Conservation (phyloP, 2,329 filamentous ascomycete genomes). For the Aspergillus sp. region DNA sequence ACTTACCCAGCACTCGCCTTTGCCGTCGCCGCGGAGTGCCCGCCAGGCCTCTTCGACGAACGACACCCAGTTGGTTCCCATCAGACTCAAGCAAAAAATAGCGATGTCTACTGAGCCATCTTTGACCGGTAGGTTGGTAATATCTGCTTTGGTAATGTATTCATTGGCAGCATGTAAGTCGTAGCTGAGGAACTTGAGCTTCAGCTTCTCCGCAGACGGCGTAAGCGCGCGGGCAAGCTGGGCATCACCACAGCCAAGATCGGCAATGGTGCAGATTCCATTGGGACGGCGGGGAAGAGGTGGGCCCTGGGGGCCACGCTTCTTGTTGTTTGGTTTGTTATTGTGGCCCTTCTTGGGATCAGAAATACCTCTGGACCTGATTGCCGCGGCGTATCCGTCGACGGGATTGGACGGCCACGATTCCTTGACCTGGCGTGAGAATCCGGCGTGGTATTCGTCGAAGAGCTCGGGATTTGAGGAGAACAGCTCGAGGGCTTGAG, state of each 20-base stretch:
- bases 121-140: constrained; percentile 68
- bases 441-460: constrained; percentile 90
- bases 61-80: constrained; percentile 97
- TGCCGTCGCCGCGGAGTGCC: constrained; percentile 75
- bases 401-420: constrained; percentile 96
- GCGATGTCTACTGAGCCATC: constrained; percentile 74
- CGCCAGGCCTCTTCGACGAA: constrained; percentile 96
- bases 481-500: constrained; percentile 76
- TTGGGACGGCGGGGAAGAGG: constrained; percentile 62
- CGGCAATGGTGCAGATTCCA: constrained; percentile 70
- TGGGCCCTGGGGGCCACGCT: constrained; percentile 13
- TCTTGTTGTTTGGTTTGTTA: constrained; percentile 24
- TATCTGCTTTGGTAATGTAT: constrained; percentile 80
- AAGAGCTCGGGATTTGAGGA: constrained; percentile 84
- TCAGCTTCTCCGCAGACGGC: constrained; percentile 54
- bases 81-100: constrained; percentile 91
- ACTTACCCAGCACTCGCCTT: constrained; percentile 84
- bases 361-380: constrained; percentile 56
- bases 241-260: constrained; percentile 90
- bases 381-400: constrained; percentile 68
- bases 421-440: constrained; percentile 82
- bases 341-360: constrained; percentile 34
- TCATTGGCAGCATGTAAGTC: constrained; percentile 72
- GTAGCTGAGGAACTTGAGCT: constrained; percentile 70
- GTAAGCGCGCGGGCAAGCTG: constrained; percentile 62